Conservation (phyloP, 257 asterid genomes). For the Ballota nigra region DNA sequence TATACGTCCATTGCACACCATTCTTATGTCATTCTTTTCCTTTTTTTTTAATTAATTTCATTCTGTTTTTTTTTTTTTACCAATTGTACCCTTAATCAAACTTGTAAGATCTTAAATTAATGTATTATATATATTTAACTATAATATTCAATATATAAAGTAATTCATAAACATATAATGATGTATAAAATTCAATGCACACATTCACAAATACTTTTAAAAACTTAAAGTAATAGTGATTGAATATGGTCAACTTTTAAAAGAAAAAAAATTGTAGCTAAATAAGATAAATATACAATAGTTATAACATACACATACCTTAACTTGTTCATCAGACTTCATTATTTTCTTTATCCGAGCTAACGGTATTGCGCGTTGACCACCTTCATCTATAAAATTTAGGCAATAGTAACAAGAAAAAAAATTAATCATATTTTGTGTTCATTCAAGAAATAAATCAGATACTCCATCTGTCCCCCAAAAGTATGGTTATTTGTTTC, state of each 20-base stretch:
- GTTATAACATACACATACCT: conserved; percentile 16
- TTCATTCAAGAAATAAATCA: background rate
- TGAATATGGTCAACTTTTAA: background rate
- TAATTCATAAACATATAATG: too few species aligned
- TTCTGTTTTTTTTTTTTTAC: too few species aligned
- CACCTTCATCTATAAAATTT: conserved; percentile 23
- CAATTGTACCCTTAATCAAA: background rate
- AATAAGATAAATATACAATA: background rate
- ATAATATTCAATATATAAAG: too few species aligned
- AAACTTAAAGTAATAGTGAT: background rate
- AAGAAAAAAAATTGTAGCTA: background rate
- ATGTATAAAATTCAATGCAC: background rate
- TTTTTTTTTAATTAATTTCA: too few species aligned
- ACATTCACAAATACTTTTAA: background rate
- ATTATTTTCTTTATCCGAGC: conserved; percentile 41
- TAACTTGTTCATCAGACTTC: conserved; percentile 36
- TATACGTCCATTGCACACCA: background rate
- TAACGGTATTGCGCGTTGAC: conserved; percentile 28
- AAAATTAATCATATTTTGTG: background rate
- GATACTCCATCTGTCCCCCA: too few species aligned
- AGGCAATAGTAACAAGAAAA: too few species aligned
- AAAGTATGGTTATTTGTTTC: too few species aligned
- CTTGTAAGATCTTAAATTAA: background rate
- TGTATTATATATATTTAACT: too few species aligned
- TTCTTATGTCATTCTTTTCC: too few species aligned